Base-by-base conservation (phyloP, 2,329 filamentous ascomycete species). In the Teratosphaeria destructans region DNA sequence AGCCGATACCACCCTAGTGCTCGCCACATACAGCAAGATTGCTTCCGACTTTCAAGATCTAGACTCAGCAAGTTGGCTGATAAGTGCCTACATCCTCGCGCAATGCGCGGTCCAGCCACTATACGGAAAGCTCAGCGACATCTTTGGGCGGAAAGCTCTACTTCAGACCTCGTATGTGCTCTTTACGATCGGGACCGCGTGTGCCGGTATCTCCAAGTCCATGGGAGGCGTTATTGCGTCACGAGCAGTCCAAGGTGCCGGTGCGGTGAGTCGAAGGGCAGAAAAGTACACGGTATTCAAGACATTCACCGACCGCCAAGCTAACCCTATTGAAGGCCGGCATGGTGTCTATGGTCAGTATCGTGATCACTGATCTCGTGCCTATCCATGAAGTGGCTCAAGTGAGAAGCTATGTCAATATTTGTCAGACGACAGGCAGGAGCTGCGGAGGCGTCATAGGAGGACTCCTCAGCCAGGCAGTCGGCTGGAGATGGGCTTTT, bases 401-500 rank as follows among this genome's bases (percentile, higher is more conserved):
- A 10, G 91, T 86, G 85, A 88, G 91, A 71, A 88, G 87, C 6
- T 77, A 85, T 61, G 78, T 90, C 67, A 92, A 91, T 70, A 81
- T 91, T 63, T 79, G 90, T 55, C 90, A 82, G 66, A 85, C 86
- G 0, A 74, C 78, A 19, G 89, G 88, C n/a, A 81, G 86, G 3
- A 82, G 84, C 5, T 78, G 80, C 5, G 89, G 89, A 2, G 88
- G 85, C 3, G 87, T 88, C 0, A 64, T 93, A 0, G 89, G 82
- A n/a, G 88, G 89, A 2, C 71, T 89, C 5, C 72, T 91, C n/a
- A 83, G 86, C 0, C 88, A 91, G 70, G 82, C 79, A 4, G 79
- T 91, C 57, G 87, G 88, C 37, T 91, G 88, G 88, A 77, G 88
- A 64, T 90, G 87, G 86, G 82, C 87, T 0, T 93, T 94, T 68